Base-by-base conservation (phyloP, 768 basidiomycete genomes). In the Auriscalpium microsporum region DNA sequence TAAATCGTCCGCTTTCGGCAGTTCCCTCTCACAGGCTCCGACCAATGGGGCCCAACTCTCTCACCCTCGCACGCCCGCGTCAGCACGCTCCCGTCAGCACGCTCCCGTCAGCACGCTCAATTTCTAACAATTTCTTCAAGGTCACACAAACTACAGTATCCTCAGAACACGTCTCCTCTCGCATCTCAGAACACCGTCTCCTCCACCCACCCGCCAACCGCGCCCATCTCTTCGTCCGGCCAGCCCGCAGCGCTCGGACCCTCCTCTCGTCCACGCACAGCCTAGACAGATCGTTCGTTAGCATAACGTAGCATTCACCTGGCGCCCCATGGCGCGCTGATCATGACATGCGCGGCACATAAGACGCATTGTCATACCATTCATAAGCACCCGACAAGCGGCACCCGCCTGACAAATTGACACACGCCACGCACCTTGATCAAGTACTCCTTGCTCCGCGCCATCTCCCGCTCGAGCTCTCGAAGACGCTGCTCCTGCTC, bases 391-490 rank as follows among this genome's bases (percentile, higher is more conserved):
- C 14, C 8, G 40, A 3, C 14, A 13, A 42, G 17, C 40, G 40
- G 40, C 40, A 14, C 3, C 8, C 11, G 48, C 23, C 21, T 11
- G 33, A 33, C 21, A 9, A 9, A 16, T 16, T 13, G n/a, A 14
- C 47, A 35, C 42, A 19, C 8, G 14, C 4, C 8, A 63, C 72
- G 48, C 35, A 86, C 87, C 80, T 91, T 93, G 35, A 63, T 73
- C 62, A 92, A 65, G 58, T 82, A 92, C 47, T 91, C 90, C 62
- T 75, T 85, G 66, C 83, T 85, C 65, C 77, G 73, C 42, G 76
- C 80, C 62, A 85, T 68, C 53, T 80, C 77, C 55, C 74, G 69
- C 60, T 88, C 84, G 19, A 87, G 65, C 48, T 66, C 65, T 28
- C 63, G 69, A 9, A 88, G 73, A 17, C 75, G 58, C 47, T 66